Conservation (phyloP, 768 basidiomycete species). For the Russula dissimulans region DNA sequence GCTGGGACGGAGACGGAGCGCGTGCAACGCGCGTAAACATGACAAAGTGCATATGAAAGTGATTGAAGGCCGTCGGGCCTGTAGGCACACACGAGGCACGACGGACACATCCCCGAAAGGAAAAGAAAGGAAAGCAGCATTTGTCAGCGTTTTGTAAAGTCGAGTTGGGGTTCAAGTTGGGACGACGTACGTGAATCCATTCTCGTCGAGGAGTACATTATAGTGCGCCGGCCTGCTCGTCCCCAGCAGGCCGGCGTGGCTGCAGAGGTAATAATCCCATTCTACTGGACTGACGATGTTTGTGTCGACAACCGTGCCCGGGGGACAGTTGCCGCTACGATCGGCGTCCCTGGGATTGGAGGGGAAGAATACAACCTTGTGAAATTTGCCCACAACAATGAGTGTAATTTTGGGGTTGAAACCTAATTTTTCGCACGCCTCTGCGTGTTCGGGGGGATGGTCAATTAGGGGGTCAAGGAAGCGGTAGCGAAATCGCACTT, state of each 20-base stretch:
- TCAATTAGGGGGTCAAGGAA: background rate
- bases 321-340: slow-evolving; percentile 57
- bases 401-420: slow-evolving; percentile 62
- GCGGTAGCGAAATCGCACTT: slow-evolving; percentile 29
- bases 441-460: slow-evolving; percentile 28
- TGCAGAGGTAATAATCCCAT: slow-evolving; percentile 70
- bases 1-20: slow-evolving; percentile 77
- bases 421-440: slow-evolving; percentile 46
- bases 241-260: slow-evolving; percentile 46
- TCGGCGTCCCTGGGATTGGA: background rate
- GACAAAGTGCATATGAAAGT: slow-evolving; percentile 64
- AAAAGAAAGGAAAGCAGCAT: background rate
- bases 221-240: slow-evolving; percentile 58
- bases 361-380: slow-evolving; percentile 58
- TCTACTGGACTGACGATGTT: slow-evolving; percentile 60
- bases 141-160: background rate
- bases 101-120: too few species aligned
- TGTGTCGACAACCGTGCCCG: slow-evolving; percentile 68
- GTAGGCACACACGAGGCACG: background rate
- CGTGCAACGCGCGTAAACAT: slow-evolving; percentile 73
- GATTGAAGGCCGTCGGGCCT: slow-evolving; percentile 62
- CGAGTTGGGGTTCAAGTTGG: background rate
- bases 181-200: slow-evolving; percentile 45
- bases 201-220: slow-evolving; percentile 41
- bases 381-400: slow-evolving; percentile 70